Percentiles rank a stretch among this genome's conserved stretches.
Evolutionary conservation across 2,329 filamentous ascomycete species (phyloP).

Genomic region (Coccinonectria pachysandricola): DNA sequence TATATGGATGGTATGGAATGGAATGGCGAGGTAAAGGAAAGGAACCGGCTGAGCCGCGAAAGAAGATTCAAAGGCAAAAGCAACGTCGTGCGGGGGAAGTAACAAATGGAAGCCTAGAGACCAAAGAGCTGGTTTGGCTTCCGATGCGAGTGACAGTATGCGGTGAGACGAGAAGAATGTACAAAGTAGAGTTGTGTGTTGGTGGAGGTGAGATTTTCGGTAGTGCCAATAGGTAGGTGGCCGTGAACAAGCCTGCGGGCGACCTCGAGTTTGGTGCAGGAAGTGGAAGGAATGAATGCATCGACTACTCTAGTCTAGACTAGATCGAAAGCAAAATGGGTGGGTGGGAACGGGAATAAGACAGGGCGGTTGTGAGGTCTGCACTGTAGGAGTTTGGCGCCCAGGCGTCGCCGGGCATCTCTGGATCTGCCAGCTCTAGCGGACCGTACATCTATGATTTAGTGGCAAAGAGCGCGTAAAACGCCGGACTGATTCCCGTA

Average conservation of each 20-base stretch:
- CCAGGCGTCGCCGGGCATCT: too few relatives aligned
- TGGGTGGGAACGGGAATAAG: slow-evolving; percentile 19
- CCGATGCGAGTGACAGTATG: slow-evolving; percentile 9
- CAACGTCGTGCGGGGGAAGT: slow-evolving; percentile 1
- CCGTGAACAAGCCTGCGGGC: too few relatives aligned
- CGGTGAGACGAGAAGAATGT: slow-evolving; percentile 11
- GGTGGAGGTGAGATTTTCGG: slow-evolving; percentile 19
- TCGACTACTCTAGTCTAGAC: too few relatives aligned
- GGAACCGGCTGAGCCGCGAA: neutral
- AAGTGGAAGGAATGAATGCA: slow-evolving; percentile 14
- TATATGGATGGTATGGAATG: slow-evolving; percentile 10
- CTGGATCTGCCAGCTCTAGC: too few relatives aligned
- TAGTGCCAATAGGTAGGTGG: too few relatives aligned
- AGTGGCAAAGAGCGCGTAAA: too few relatives aligned
- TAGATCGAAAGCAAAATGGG: slow-evolving; percentile 15
- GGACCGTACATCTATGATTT: too few relatives aligned
- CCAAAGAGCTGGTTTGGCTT: slow-evolving; percentile 7
- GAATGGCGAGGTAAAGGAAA: slow-evolving; percentile 12
- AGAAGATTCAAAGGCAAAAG: neutral
- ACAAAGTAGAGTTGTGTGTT: slow-evolving; percentile 8
- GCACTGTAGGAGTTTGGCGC: too few relatives aligned
- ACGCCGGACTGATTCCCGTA: too few relatives aligned
- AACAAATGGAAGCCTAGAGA: too few relatives aligned
- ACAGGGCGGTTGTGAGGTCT: too few relatives aligned
- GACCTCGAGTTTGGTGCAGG: too few relatives aligned